Evolutionary conservation across 2,329 filamentous ascomycete genomes (phyloP), one percentile per base, ranked within the genome.

Genomic region (Byssochlamys sp.): DNA sequence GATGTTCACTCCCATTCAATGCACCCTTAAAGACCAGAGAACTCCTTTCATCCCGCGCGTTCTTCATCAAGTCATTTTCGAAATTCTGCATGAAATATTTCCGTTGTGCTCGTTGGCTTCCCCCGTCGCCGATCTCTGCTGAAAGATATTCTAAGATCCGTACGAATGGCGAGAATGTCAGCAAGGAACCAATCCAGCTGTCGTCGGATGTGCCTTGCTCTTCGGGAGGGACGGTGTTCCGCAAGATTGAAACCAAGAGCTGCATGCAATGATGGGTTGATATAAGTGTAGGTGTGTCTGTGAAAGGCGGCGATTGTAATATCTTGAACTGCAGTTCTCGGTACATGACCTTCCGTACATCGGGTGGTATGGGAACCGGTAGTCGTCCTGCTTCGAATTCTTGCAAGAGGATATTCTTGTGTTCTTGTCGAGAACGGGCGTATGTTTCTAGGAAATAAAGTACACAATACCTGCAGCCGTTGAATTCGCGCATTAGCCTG

Each of bases 71-170:
- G 57, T 76, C 73, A n/a, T 67, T 63, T 54, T 75, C 66, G 56
- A 76, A 76, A 52, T 75, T 76, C 52, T 68, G 65, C 73, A 76
- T 76, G 58, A 76, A 76, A 31, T 73, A 70, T 60, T 69, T 76
- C 27, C 73, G 69, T 59, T 75, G 71, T 58, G 67, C 62, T 25
- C 73, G 69, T 58, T 73, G 73, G 56, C 67, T 75, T 28, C 70
- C 68, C 3, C 73, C 73, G 35, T 75, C 71, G 4, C 73, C 73
- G 31, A 76, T 75, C 57, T 76, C 74, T 0, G 74, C 74, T 1
- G 73, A 75, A 62, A 76, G 75, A 56, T 71, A 76, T 55, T 76
- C 73, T 31, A 73, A 69, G 6, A 75, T 69, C 2, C 73, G 71
- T 25, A 62, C 61, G 49, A 76, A 74, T 3, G 73, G 71, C 10